Base-by-base conservation (phyloP, 2,329 filamentous ascomycete genomes). In the Fusarium sp. region DNA sequence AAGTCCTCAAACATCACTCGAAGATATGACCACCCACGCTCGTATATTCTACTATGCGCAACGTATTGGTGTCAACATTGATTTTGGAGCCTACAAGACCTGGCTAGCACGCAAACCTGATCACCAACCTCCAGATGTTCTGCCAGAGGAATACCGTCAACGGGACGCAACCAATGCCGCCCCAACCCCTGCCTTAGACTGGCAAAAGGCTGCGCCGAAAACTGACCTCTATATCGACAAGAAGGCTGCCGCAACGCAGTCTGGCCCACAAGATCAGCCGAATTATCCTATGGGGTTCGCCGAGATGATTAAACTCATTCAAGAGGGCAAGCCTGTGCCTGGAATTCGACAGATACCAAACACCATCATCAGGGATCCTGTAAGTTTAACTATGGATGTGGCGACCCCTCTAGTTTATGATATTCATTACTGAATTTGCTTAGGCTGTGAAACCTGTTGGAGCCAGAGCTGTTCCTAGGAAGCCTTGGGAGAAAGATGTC, bases 281-380 rank as follows among this genome's bases (percentile, higher is more conserved):
- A 87, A 88, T 2, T 97, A 97, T 74, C 94, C 94, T 5, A 90
- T 90, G 50, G 91, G 89, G 2, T 97, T 98, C 79, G 91, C 92
- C 10, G 90, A 95, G 71, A 93, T 98, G 66, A 90, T 97, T 58
- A 91, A 93, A 74, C 87, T 97, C 57, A 92, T 98, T 56, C 92
- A 93, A 25, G 90, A 89, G 28, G 93, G 93, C 55, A 89, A 93
- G 73, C 90, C 92, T 0, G 91, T 98, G 45, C 93, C 94, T 2
- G 94, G 94, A 1, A 97, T 98, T 75, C 90, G 90, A 72, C 89
- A 97, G 68, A 95, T 98, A 55, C 93, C 94, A 7, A 88, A 93
- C 71, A 96, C 91, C 0, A 84, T 97, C 7, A 84, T 94, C 21
- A 85, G 89, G 56, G 91, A 91, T 7, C 87, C 93, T 64, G 90